A percentile compares a stretch with the other conserved stretches of the same genome.
Evolutionary conservation across 768 basidiomycete species (phyloP).

Genomic region (Suillus cothurnatus): DNA sequence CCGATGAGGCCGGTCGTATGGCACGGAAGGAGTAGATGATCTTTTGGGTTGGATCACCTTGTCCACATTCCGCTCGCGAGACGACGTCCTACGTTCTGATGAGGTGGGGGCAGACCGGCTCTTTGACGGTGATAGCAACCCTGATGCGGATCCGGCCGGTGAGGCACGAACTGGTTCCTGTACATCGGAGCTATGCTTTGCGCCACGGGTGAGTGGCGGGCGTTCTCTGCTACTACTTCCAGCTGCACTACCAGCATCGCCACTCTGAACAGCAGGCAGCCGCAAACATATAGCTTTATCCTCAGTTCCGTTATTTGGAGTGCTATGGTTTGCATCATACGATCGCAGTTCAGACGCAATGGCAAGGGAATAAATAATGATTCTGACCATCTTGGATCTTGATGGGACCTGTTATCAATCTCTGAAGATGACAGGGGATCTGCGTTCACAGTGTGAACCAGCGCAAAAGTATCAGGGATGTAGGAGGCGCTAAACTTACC

Average conservation of each 20-base stretch:
- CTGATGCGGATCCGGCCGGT: conserved; percentile 13
- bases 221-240: conserved; percentile 11
- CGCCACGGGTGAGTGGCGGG: conserved; percentile 9
- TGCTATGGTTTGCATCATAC: conserved; percentile 15
- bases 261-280: conserved; percentile 20
- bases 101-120: conserved; percentile 9
- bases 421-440: conserved; percentile 30
- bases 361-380: conserved; percentile 15
- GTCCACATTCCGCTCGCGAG: conserved; percentile 21
- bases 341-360: conserved; percentile 17
- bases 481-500: conserved; percentile 23
- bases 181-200: conserved; percentile 15
- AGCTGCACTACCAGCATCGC: conserved; percentile 3
- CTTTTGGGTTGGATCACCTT: conserved; percentile 21
- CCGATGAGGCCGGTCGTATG: conserved; percentile 20
- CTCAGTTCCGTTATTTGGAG: conserved; percentile 6
- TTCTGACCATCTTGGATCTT: conserved; percentile 8
- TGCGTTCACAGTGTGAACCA: conserved; percentile 15
- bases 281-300: conserved; percentile 21
- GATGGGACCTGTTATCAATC: conserved; percentile 20
- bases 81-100: conserved; percentile 5
- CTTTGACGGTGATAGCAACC: conserved; percentile 12
- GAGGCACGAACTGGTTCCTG: conserved; percentile 15
- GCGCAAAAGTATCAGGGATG: conserved; percentile 1
- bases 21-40: conserved; percentile 16